These are phyloP conservation scores for Platanthera guangdongensis DNA, from an alignment of 106 monocot genomes.

Conservation along the genomic window DNA sequence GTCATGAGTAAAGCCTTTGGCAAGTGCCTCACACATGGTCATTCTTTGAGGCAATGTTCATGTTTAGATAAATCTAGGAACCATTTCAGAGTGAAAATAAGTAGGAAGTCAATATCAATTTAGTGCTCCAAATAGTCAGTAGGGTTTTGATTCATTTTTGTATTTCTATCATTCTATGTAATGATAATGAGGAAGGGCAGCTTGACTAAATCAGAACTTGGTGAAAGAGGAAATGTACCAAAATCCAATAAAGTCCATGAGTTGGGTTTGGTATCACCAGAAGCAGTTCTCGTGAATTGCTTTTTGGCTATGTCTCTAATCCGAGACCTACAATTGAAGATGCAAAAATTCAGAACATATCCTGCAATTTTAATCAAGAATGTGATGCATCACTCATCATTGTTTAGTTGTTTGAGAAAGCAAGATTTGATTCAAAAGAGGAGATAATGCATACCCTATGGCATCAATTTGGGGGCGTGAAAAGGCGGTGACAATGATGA, in stretches of 20 bases:
- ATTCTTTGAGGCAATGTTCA: no score
- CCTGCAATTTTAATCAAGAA: background rate
- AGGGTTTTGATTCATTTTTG: no score
- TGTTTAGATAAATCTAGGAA: no score
- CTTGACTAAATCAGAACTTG: background rate
- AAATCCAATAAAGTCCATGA: conserved; percentile 98
- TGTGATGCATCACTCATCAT: background rate
- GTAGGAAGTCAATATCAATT: no score
- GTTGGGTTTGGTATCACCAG: conserved; percentile 85
- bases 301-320: conserved; percentile 84
- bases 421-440: conserved; percentile 2
- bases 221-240: conserved; percentile 27
- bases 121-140: no score
- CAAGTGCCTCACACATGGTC: no score
- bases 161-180: no score
- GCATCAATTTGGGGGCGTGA: conserved; percentile 96
- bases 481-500: conserved; percentile 93
- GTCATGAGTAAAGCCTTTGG: no score
- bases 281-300: conserved; percentile 60
- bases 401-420: background rate
- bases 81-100: no score
- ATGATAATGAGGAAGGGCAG: background rate
- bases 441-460: conserved; percentile 43
- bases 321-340: conserved; percentile 44
- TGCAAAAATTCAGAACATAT: conserved; percentile 1